Base-by-base conservation (phyloP, 106 monocot genomes). In the Dendrobium officinale region DNA sequence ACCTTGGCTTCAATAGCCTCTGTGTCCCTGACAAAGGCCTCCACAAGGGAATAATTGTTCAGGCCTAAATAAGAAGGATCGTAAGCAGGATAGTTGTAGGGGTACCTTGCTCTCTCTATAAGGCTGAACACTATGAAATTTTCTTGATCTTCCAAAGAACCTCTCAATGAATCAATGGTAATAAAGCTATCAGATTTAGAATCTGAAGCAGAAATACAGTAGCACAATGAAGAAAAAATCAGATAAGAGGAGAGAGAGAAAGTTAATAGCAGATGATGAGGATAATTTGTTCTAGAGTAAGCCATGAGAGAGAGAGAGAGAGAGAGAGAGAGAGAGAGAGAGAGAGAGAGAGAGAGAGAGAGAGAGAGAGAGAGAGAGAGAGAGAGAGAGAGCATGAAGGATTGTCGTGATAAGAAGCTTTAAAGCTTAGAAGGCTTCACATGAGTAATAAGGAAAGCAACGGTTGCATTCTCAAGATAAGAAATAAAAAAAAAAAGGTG, bases 51-150 rank as follows among this genome's bases (percentile, higher is more conserved):
- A 51, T 77, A 2, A 31, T 0, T 56, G 2, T 0, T 7, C 18
- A 8, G 66, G 1, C 15, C 26, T 31, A 15, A 68, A 78, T 5
- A 74, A 43, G 79, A 84, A 75, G 84, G 72, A 19, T 68, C 58
- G 55, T 95, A 95, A 0, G 84, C 81, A 0, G 78, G 84, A 13
- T 81, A n/a, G 42, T 95, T 92, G 78, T 3, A n/a, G 4, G 84
- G 87, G 80, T 81, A 82, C 55, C 45, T 84, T 0, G 92, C 84
- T 77, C 92, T 83, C 86, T 91, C 92, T 17, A 95, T 85, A 66
- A 95, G 89, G 22, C 81, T 75, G 77, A 92, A 95, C 42, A 95
- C 91, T 26, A 95, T 91, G n/a, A 89, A 86, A 44, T 95, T 92
- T 75, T 95, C 95, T 78, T 85, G 84, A 40, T 90, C 72, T 3